Evolutionary conservation across 2,329 filamentous ascomycete genomes (phyloP), one percentile per base, ranked within the genome.

Genomic region (Colletotrichum echinochloae): DNA sequence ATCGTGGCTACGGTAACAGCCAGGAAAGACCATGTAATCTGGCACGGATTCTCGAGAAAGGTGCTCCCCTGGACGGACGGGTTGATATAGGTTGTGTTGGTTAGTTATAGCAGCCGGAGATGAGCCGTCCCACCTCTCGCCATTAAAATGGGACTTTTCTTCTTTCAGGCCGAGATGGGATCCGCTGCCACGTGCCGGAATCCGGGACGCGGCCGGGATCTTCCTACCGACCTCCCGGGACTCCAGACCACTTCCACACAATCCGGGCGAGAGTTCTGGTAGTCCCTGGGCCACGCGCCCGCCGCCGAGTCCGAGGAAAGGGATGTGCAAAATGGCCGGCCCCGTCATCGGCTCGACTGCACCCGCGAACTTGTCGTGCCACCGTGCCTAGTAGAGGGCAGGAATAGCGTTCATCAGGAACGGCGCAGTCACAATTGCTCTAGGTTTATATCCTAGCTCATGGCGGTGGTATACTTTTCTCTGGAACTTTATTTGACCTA

Each of bases 311-410:
- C 26, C 18, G 26, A 16, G 26, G 16, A 20, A n/a, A 39, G 3
- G 6, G 35, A 56, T 49, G 55, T 55, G 49, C 39, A 23, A 20
- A 46, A 12, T 57, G 30, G 33, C 20, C 54, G 37, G 28, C 61
- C 41, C 62, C 37, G 62, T 48, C 30, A 16, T 2, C 48, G 37
- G 46, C 39, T 55, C 23, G 49, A 69, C 66, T 26, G 33, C 66
- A 65, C 1, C 44, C 57, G 5, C 16, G n/a, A 20, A 18, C 8
- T 1, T 1, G 2, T 37, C 16, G 1, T 2, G 11, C 4, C 6
- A 2, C 26, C 16, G 1, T 2, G 11, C 4, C 6, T 33, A 20
- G 12, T 1, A 11, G 11, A 1, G 28, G 14, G 2, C 28, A 9
- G n/a, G 51, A 9, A 35, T 6, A 12, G 23, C 14, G 23, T 28